Conservation (phyloP, 495 filamentous ascomycete species). For the Cercophora sp. region DNA sequence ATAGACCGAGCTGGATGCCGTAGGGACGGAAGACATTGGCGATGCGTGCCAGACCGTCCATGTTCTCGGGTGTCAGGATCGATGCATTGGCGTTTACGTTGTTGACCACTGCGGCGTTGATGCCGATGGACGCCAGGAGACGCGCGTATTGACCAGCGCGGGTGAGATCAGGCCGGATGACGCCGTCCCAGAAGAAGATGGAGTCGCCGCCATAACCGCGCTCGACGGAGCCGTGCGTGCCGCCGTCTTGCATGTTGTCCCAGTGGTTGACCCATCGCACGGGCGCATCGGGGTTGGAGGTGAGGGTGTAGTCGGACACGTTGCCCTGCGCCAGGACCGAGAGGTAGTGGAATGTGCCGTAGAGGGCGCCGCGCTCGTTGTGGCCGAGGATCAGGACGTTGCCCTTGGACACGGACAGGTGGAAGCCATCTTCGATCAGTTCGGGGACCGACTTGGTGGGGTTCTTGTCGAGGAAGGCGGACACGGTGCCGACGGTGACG, state of each 20-base stretch:
- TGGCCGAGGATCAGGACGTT: conserved; percentile 59
- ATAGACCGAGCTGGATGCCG: conserved; percentile 62
- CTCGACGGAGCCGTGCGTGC: conserved; percentile 54
- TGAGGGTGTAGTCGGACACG: conserved; percentile 48
- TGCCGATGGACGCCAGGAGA: conserved; percentile 60
- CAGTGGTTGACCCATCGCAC: conserved; percentile 72
- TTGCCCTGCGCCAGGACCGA: conserved; percentile 60
- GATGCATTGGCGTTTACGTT: conserved; percentile 68
- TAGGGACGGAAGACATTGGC: conserved; percentile 64
- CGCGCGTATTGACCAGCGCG: conserved; percentile 61
- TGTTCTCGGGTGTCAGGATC: conserved; percentile 52
- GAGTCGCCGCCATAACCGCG: conserved; percentile 65
- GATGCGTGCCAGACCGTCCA: conserved; percentile 57
- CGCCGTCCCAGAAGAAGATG: conserved; percentile 61
- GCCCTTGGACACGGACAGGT: conserved; percentile 44
- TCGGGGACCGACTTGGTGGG: conserved; percentile 29
- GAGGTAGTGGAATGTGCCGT: conserved; percentile 67
- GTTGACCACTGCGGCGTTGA: conserved; percentile 67
- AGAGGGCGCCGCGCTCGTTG: conserved; percentile 64
- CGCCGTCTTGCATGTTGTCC: conserved; percentile 58
- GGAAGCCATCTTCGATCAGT: conserved; percentile 62
- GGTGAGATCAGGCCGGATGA: conserved; percentile 52
- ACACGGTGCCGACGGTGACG: conserved; percentile 56
- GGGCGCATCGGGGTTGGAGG: conserved; percentile 55
- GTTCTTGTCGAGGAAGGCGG: conserved; percentile 40